These are phyloP conservation scores for Peltaster fructicola DNA, from an alignment of 2,329 filamentous ascomycete genomes.

Conservation along the genomic window DNA sequence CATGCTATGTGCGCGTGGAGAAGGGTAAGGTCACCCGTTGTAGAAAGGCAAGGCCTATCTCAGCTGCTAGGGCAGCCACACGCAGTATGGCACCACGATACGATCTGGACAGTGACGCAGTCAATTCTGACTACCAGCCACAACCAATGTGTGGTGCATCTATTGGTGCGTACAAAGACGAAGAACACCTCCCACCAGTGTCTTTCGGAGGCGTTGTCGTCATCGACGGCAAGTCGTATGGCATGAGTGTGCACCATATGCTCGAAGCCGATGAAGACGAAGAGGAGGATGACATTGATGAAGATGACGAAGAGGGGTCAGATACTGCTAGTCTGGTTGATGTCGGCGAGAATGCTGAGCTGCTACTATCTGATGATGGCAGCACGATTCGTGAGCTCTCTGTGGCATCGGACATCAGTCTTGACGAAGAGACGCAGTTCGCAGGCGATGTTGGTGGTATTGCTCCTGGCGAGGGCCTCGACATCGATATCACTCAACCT, in stretches of 20 bases:
- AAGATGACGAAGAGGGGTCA: conserved; percentile 21
- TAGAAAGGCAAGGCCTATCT: conserved; percentile 6
- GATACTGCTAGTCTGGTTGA: conserved; percentile 16
- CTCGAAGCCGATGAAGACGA: conserved; percentile 48
- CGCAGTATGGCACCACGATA: conserved; percentile 4
- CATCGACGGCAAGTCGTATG: conserved; percentile 68
- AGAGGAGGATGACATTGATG: conserved; percentile 30
- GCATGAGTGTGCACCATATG: conserved; percentile 96
- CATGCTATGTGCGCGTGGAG: conserved; percentile 54
- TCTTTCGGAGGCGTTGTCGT: conserved; percentile 78
- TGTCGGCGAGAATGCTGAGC: conserved; percentile 34
- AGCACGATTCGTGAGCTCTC: conserved; percentile 13
- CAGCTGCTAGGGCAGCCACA: conserved; percentile 3
- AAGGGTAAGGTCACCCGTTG: conserved; percentile 29
- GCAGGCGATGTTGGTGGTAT: conserved; percentile 60
- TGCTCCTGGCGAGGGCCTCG: conserved; percentile 54
- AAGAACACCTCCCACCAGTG: conserved; percentile 74
- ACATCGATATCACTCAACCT: conserved; percentile 74
- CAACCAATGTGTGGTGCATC: conserved; percentile 72
- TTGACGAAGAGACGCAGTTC: conserved; percentile 29
- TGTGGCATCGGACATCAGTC: conserved; percentile 17
- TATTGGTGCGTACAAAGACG: conserved; percentile 75
- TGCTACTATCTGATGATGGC: conserved; percentile 42
- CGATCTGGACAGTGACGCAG: conserved; percentile 17
- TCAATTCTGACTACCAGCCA: conserved; percentile 62